These are phyloP conservation scores for Saccharomycodes ludwigii DNA, from an alignment of 805 yeast species.

Conservation along the genomic window DNA sequence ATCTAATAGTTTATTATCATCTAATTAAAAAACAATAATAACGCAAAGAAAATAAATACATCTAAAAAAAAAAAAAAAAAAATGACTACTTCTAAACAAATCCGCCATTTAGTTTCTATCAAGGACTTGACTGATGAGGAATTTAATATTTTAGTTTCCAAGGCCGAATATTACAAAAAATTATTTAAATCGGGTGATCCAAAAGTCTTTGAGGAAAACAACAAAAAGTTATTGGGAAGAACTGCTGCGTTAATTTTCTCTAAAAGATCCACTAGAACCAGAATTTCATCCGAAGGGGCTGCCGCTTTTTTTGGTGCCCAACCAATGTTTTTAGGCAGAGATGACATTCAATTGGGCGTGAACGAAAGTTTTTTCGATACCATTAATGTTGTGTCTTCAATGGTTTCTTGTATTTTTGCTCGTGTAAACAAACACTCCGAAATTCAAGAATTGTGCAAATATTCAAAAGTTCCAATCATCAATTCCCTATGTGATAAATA, in stretches of 20 bases:
- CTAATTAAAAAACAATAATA: too few species aligned
- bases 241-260: conserved; percentile 75
- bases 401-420: conserved; percentile 97
- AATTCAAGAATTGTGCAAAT: conserved; percentile 61
- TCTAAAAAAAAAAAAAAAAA: not conserved
- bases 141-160: conserved; percentile 53
- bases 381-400: conserved; percentile 78
- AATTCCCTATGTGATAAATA: conserved; percentile 86
- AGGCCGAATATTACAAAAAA: conserved; percentile 59
- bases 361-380: conserved; percentile 88
- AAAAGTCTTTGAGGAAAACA: conserved; percentile 24
- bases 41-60: too few species aligned
- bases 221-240: conserved; percentile 58
- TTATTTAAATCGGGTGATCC: conserved; percentile 43
- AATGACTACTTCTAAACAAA: conserved; percentile 4
- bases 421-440: conserved; percentile 81
- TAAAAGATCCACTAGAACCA: conserved; percentile 90
- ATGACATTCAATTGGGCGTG: conserved; percentile 92
- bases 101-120: conserved; percentile 71
- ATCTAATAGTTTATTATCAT: too few species aligned
- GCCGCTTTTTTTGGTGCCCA: conserved; percentile 86
- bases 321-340: conserved; percentile 93
- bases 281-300: conserved; percentile 92
- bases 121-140: conserved; percentile 67
- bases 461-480: conserved; percentile 82